Evolutionary conservation across 305 asterid genomes (phyloP), one percentile per base, ranked within the genome.

Genomic region (Euphrasia arctica): DNA sequence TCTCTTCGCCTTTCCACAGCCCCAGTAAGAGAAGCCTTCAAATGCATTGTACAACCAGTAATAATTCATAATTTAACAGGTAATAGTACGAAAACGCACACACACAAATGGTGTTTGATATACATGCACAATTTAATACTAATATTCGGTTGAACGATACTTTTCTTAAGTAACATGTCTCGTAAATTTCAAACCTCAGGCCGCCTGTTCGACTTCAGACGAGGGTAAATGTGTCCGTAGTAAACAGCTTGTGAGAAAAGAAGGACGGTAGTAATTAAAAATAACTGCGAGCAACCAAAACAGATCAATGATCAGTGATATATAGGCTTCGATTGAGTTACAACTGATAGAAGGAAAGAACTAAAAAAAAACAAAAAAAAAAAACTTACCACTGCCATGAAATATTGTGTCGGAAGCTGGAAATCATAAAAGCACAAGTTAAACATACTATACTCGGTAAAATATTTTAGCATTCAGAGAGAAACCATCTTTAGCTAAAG

Each of bases 331-430:
- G 66, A 14, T 54, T 3, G 48, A 60, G 65, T 45, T 14, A 50
- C 34, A 41, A 69, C 50, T 29, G 52, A 61, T 12, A 12, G 27
- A 58, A 5, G 12, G 45, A 39, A 2, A 8, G 15, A 57, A 29
- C 2, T 25, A 1, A 52, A 52, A 14, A 5, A 6, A 1, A 52
- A 52, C 4, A 5, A 6, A 1, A 0, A 13, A 34, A 41, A 67
- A 1, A 42, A 54, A 65, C 83, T 61, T 81, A 85, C 95, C 91
- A 85, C 69, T 62, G 95, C 95, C 52, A 71, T 75, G 74, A 85
- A 83, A 60, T 75, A 75, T 62, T 88, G 95, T 8, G 87, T 77
- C 42, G 95, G 90, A 67, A 88, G 90, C 95, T 88, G 95, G 77
- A 83, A 72, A 76, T 3, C 31, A 58, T 14, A 27, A 62, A 70